Conservation (phyloP, 257 asterid genomes). For the Vinca minor region DNA sequence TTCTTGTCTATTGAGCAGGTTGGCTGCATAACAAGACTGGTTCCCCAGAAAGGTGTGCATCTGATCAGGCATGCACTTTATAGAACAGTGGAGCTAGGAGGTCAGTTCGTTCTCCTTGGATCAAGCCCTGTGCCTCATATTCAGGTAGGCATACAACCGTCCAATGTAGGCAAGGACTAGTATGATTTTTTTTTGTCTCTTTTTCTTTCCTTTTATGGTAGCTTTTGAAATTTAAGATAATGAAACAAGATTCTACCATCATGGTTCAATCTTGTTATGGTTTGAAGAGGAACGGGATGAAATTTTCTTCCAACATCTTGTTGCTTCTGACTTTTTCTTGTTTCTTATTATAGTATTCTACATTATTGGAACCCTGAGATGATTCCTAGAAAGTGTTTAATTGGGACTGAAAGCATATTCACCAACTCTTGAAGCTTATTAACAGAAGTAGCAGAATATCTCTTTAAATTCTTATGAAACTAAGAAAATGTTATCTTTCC, state of each 20-base stretch:
- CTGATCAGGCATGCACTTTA: conserved; percentile 89
- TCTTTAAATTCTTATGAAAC: neutral
- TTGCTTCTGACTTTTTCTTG: neutral
- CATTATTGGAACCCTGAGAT: too few relatives aligned
- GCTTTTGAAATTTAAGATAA: neutral
- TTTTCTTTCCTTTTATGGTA: too few relatives aligned
- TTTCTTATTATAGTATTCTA: neutral
- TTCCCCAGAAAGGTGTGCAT: conserved; percentile 96
- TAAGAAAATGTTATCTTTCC: neutral
- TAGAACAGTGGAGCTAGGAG: conserved; percentile 81
- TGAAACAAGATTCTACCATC: neutral
- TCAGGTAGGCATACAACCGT: conserved; percentile 49
- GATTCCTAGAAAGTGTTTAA: neutral
- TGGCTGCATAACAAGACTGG: conserved; percentile 94
- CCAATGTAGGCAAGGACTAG: conserved; percentile 4
- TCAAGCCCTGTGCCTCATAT: conserved; percentile 91
- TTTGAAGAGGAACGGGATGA: neutral
- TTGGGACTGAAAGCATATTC: neutral
- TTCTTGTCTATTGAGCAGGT: conserved; percentile 40
- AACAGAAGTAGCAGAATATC: neutral
- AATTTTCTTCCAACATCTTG: neutral
- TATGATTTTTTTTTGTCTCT: too few relatives aligned
- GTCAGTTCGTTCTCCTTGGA: conserved; percentile 95
- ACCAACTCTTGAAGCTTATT: neutral
- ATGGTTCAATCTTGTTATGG: neutral